A percentile compares a stretch with the other conserved stretches of the same genome.
Conservation (phyloP, 192 early-diverging fungal genomes). For the Polychytrium aggregatum region DNA sequence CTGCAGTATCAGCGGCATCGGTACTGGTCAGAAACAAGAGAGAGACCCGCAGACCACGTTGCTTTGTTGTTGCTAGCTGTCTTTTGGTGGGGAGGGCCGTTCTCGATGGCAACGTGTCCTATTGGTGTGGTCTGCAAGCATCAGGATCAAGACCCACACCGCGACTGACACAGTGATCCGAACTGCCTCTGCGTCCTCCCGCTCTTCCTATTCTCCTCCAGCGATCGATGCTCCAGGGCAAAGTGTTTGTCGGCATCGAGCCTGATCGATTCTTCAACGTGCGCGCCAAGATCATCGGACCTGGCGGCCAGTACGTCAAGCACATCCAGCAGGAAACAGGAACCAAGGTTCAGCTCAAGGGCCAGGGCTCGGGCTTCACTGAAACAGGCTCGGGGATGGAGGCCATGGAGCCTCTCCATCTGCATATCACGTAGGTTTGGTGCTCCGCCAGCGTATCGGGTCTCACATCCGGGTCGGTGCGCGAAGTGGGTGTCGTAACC, state of each 20-base stretch:
- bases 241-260: slow-evolving; percentile 65
- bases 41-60: too few species aligned
- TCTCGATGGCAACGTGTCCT: too few species aligned
- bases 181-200: too few species aligned
- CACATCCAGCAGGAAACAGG: slow-evolving; percentile 74
- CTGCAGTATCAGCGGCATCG: too few species aligned
- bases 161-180: too few species aligned
- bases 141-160: too few species aligned
- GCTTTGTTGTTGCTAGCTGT: too few species aligned
- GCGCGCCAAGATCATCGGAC: slow-evolving; percentile 79
- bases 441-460: background rate
- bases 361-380: slow-evolving; percentile 69
- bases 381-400: slow-evolving; percentile 53
- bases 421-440: slow-evolving; percentile 61
- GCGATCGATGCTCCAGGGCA: slow-evolving; percentile 26
- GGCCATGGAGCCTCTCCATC: slow-evolving; percentile 65
- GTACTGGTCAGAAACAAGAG: too few species aligned
- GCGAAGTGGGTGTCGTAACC: background rate
- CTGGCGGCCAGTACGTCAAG: slow-evolving; percentile 68
- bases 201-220: too few species aligned
- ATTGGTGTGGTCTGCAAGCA: too few species aligned
- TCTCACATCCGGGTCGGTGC: background rate
- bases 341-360: slow-evolving; percentile 69
- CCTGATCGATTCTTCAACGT: slow-evolving; percentile 67
- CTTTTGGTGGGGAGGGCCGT: too few species aligned